These are phyloP conservation scores for Colletotrichum lupini DNA, from an alignment of 2,329 filamentous ascomycete species.

Conservation along the genomic window DNA sequence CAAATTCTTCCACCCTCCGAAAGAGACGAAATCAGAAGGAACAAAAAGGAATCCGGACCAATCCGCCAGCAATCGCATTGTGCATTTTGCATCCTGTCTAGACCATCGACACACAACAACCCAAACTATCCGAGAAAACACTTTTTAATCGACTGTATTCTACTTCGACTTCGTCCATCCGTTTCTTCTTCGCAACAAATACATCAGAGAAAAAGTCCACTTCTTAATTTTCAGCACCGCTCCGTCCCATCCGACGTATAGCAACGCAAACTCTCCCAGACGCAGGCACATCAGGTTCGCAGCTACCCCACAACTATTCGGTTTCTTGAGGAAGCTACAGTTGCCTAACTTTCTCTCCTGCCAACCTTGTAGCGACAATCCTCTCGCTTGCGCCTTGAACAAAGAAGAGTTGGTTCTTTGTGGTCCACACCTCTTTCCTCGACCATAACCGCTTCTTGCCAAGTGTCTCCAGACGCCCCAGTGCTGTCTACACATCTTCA, in stretches of 20 bases:
- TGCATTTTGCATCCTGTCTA: constrained; percentile 26
- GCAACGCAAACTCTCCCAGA: background rate
- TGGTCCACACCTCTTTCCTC: constrained; percentile 7
- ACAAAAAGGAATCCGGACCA: background rate
- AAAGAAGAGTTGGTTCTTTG: constrained; percentile 25
- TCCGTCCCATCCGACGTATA: constrained; percentile 1
- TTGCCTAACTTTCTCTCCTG: constrained; percentile 3
- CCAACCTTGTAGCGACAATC: background rate
- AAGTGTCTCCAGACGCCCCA: background rate
- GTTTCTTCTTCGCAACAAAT: constrained; percentile 20
- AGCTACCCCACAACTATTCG: background rate
- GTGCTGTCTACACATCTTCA: constrained; percentile 23
- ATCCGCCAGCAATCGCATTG: background rate
- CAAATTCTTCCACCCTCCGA: background rate
- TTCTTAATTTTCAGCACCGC: constrained; percentile 31
- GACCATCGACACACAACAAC: constrained; percentile 11
- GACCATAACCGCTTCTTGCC: constrained; percentile 20
- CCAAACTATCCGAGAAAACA: constrained; percentile 33
- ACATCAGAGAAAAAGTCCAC: constrained; percentile 10
- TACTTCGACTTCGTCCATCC: constrained; percentile 37
- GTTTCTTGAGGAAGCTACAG: constrained; percentile 1
- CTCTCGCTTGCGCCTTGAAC: constrained; percentile 14
- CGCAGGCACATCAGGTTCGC: background rate
- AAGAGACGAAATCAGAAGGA: background rate
- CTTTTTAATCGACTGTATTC: constrained; percentile 52